Base-by-base conservation (phyloP, 805 yeast genomes). In the Saccharomycopsis vini region DNA sequence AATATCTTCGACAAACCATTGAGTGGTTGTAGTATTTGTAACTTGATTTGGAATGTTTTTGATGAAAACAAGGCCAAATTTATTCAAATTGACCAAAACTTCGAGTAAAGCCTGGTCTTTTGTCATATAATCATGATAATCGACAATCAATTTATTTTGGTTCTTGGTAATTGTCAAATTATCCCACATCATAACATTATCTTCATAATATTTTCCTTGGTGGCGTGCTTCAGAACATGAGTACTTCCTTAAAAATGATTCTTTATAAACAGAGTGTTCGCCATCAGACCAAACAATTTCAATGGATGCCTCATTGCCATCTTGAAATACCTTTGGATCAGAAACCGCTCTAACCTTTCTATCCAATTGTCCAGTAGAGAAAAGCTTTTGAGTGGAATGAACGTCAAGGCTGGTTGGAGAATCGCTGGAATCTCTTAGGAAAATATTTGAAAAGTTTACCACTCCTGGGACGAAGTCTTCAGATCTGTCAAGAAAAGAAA, bases 351-450 rank as follows among this genome's bases (percentile, higher is more conserved):
- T 15, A 13, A 70, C 59, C n/a, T 57, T 52, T 10, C 53, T 42
- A 38, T 56, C 52, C 42, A 72, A 59, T 42, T 66, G 56, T 1
- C 75, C 77, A 0, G 87, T 79, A 15, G 81, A 71, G 60, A 80
- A 78, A 20, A 69, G 54, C 56, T 79, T 81, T 54, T 82, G 89
- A 16, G 70, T 69, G 0, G 85, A 71, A 21, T 59, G 53, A 2
- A 65, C 61, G 50, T 82, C 83, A 3, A 79, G 66, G 0, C 83
- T 74, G 9, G 52, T 53, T 1, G 62, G 50, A 13, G 73, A 61
- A 3, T 58, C 55, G 38, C 86, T 78, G 0, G 86, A 67, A 53
- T 83, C 92, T 54, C 90, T 67, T 20, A 83, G 63, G 52, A 82
- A 80, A 1, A 72, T 59, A 41, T 71, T 74, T 52, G 64, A 69